Percentiles rank a stretch among this genome's conserved stretches.
These are phyloP conservation scores for Peronosclerospora sorghi DNA, from an alignment of 352 stramenopile genomes.

Conservation along the genomic window DNA sequence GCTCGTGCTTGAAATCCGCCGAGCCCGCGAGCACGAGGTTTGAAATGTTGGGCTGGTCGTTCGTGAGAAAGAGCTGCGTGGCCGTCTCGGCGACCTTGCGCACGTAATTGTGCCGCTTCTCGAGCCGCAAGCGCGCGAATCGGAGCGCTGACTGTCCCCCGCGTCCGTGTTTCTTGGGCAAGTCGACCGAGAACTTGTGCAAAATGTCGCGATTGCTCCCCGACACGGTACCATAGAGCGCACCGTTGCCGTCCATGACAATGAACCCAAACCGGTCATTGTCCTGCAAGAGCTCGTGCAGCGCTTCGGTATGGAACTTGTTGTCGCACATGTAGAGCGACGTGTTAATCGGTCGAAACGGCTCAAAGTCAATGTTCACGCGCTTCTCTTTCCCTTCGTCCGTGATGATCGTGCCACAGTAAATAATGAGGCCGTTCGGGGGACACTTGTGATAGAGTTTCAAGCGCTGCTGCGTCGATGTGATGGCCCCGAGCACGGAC, in stretches of 20 bases:
- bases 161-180: slow-evolving; percentile 99
- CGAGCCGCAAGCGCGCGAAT: slow-evolving; percentile 98
- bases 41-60: slow-evolving; percentile 95
- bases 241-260: slow-evolving; percentile 99
- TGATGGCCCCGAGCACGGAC: slow-evolving; percentile 97
- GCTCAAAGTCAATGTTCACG: slow-evolving; percentile 99
- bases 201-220: slow-evolving; percentile 89
- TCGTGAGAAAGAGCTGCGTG: slow-evolving; percentile 97
- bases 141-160: slow-evolving; percentile 98
- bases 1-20: slow-evolving; percentile 98
- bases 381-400: slow-evolving; percentile 99
- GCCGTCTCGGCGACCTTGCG: slow-evolving; percentile 97
- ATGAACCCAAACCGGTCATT: slow-evolving; percentile 99
- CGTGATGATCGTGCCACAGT: slow-evolving; percentile 98
- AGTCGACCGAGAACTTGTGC: slow-evolving; percentile 94
- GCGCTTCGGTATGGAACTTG: slow-evolving; percentile 99
- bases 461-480: slow-evolving; percentile 97
- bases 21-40: slow-evolving; percentile 97
- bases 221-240: slow-evolving; percentile 95
- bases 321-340: slow-evolving; percentile 99
- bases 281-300: slow-evolving; percentile 97
- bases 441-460: slow-evolving; percentile 98
- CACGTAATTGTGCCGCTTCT: slow-evolving; percentile 99
- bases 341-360: slow-evolving; percentile 99
- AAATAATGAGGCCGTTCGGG: slow-evolving; percentile 97